Conservation (phyloP, 2,329 filamentous ascomycete genomes). For the Daldinia eschscholtzii region DNA sequence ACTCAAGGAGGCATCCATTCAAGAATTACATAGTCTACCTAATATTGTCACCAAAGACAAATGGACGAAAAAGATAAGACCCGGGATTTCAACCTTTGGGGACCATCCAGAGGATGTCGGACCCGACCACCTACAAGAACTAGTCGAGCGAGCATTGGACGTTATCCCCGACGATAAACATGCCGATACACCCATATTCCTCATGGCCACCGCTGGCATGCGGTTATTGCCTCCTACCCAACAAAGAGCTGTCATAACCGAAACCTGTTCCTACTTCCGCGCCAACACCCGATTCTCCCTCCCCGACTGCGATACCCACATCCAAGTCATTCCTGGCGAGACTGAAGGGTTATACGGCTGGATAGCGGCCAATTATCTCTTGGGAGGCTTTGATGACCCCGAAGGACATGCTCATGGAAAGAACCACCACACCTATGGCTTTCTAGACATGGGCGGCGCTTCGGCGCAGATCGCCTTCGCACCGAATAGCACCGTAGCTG, state of each 20-base stretch:
- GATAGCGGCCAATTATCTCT: conserved; percentile 95
- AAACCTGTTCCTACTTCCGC: conserved; percentile 86
- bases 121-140: conserved; percentile 80
- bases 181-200: conserved; percentile 88
- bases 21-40: conserved; percentile 77
- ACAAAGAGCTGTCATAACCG: conserved; percentile 77
- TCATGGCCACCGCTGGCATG: conserved; percentile 97
- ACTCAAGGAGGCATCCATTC: conserved; percentile 68
- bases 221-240: conserved; percentile 82
- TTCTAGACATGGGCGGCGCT: conserved; percentile 97
- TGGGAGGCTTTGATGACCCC: conserved; percentile 88
- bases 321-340: conserved; percentile 95
- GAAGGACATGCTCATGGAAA: conserved; percentile 84
- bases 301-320: conserved; percentile 88
- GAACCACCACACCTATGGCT: conserved; percentile 93
- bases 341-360: conserved; percentile 97
- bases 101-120: conserved; percentile 81
- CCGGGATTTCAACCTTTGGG: conserved; percentile 92
- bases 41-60: conserved; percentile 84
- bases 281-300: conserved; percentile 83
- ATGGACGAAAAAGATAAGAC: conserved; percentile 94
- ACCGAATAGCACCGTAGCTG: conserved; percentile 89
- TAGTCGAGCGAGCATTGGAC: conserved; percentile 84
- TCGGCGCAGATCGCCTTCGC: conserved; percentile 98
- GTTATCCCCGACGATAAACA: conserved; percentile 82